Evolutionary conservation across 192 early-diverging fungal genomes (phyloP), one percentile per base, ranked within the genome.

Genomic region (Dimargaris cristalligena): DNA sequence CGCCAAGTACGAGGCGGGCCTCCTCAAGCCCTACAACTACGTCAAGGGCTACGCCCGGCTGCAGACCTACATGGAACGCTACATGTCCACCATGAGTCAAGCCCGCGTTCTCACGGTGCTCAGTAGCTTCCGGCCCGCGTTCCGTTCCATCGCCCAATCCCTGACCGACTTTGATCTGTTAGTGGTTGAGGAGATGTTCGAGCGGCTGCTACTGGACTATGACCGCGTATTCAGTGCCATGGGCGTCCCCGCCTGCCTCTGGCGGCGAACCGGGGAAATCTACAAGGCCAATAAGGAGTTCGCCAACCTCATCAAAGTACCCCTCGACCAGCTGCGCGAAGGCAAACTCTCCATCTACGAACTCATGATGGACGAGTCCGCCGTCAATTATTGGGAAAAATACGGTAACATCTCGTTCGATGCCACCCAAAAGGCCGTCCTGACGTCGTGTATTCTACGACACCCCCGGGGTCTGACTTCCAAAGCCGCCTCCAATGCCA

Each of bases 361-460:
- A 67, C 61, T 90, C 46, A 91, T 97, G 89, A 80, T 82, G 6
- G 93, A 97, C 67, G 86, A 89, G 62, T 88, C 83, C 26, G 88
- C 89, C 4, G 91, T 97, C 34, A 97, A 97, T 77, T 97, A 97
- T 65, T 97, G 90, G 91, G 91, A 94, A 71, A 97, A 94, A 76
- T 97, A 97, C 63, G 91, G 93, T 26, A 92, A 92, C 57, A 94
- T 97, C 65, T 91, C 93, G 2, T 97, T 97, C 69, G 91, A 97
- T 72, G 84, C 89, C 11, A 84, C 85, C 4, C 93, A 97, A 71
- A 97, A 97, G 67, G 93, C 93, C 0, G 92, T 97, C 2, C 68
- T 97, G 62, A 97, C 93, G 13, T 88, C 87, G 10, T 97, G 93
- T 52, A 72, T 97, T 50, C 71, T 97, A 62, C 48, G 44, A 18